Evolutionary conservation across 306 rosid genomes (phyloP), one percentile per base, ranked within the genome.

Genomic region (Ziziphus jujuba): DNA sequence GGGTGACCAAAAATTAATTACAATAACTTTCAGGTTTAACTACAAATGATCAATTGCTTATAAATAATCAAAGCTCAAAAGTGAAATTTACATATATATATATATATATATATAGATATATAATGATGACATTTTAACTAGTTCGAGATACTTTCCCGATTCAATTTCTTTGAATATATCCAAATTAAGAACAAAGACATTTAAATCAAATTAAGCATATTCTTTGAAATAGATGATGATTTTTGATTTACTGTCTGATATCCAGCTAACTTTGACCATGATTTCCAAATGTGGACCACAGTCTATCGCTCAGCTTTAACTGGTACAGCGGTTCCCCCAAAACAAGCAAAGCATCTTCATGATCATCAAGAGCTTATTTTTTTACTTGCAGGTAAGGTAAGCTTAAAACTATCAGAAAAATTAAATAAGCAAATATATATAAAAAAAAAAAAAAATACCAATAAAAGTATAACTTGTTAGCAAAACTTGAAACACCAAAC

Each of bases 331-430:
- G 48, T 67, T 61, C 79, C 72, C 57, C 84, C 82, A 77, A 81
- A 77, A 86, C 81, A 80, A 79, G 90, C 76, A 82, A 82, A 80
- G 92, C 84, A 82, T 84, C 82, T 80, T 70, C 44, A 63, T 64
- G 22, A 36, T 63, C 48, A 50, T 36, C 44, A 21, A 23, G 53
- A 61, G 35, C 3, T 31, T 49, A 16, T 7, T 5, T 5, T 14
- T 43, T 61, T 11, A 31, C 14, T 61, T 28, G 7, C 5, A 13
- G 17, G 51, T 17, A 33, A 11, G 58, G 63, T 54, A 11, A 54
- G 63, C 75, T 80, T 72, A 22, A 66, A 69, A 76, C 76, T 75
- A 77, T 72, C 73, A 31, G 38, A 87, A 75, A 74, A 72, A n/a
- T n/a, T n/a, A n/a, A 28, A 28, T 28, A 28, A 28, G 33, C 33